phyloP scores from a whole-genome alignment of 768 basidiomycete genomes.

The Termitomyces sp. region DNA sequence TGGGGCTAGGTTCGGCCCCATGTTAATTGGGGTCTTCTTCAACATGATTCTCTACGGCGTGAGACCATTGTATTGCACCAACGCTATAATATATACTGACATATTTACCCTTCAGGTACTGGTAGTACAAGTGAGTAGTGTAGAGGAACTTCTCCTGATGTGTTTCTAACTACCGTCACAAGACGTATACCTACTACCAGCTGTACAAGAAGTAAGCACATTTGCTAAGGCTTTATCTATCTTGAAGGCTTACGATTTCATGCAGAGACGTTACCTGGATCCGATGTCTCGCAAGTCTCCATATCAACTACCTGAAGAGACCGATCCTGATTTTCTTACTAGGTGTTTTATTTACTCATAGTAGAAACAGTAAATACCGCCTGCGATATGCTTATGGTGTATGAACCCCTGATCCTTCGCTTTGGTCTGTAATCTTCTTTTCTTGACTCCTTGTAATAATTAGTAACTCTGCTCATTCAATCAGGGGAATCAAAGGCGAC shows the following conservation, averaged over 20 bases:
- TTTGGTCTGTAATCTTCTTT: conserved; percentile 17
- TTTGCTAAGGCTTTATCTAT: background rate
- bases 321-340: background rate
- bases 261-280: background rate
- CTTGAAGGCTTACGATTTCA: background rate
- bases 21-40: conserved; percentile 29
- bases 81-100: too few species aligned
- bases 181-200: conserved; percentile 17
- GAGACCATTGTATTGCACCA: background rate
- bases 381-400: conserved; percentile 19
- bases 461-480: background rate
- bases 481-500: conserved; percentile 3
- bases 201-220: conserved; percentile 13
- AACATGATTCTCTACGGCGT: conserved; percentile 28
- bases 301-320: background rate
- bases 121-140: background rate
- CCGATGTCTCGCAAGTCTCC: background rate
- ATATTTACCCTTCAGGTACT: background rate
- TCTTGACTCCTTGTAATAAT: background rate
- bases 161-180: background rate
- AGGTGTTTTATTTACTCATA: conserved; percentile 23
- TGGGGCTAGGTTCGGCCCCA: conserved; percentile 25
- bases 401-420: conserved; percentile 17
- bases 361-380: conserved; percentile 21
- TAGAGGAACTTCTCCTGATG: background rate